Conservation (phyloP, 352 stramenopile species). For the Phytopythium cucurbitacearum region DNA sequence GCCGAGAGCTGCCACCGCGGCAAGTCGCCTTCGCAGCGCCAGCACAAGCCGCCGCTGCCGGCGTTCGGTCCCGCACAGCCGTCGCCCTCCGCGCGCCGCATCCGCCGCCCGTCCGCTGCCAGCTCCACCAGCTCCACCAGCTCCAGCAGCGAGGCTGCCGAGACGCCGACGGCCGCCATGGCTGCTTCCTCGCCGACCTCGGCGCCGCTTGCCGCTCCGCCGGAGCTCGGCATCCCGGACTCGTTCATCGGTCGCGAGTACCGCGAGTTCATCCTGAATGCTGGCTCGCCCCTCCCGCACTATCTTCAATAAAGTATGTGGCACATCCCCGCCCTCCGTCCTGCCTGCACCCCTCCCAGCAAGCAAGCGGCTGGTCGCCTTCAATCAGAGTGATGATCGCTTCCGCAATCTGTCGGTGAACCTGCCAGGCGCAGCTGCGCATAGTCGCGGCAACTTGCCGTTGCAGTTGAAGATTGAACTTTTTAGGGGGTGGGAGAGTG, state of each 20-base stretch:
- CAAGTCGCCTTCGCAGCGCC: slow-evolving; percentile 10
- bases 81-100: not conserved
- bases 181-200: too few species aligned
- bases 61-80: slow-evolving; percentile 4
- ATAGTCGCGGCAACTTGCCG: not conserved
- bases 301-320: not conserved
- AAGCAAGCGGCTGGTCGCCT: too few species aligned
- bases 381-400: too few species aligned
- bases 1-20: slow-evolving; percentile 20
- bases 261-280: slow-evolving; percentile 33
- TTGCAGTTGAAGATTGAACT: slow-evolving; percentile 1
- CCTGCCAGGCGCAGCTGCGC: too few species aligned
- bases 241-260: slow-evolving; percentile 61
- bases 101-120: not conserved
- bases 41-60: slow-evolving; percentile 28
- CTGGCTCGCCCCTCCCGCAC: slow-evolving; percentile 3
- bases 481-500: not conserved
- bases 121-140: not conserved
- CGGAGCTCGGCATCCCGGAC: slow-evolving; percentile 25
- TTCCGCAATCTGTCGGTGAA: too few species aligned
- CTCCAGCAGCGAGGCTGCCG: not conserved
- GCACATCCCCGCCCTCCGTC: not conserved
- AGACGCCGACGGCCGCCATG: not conserved
- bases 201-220: slow-evolving; percentile 15
- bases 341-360: too few species aligned